phyloP scores from a whole-genome alignment of 1,284 basidiomycete genomes.

The Rhodofomes roseus region DNA sequence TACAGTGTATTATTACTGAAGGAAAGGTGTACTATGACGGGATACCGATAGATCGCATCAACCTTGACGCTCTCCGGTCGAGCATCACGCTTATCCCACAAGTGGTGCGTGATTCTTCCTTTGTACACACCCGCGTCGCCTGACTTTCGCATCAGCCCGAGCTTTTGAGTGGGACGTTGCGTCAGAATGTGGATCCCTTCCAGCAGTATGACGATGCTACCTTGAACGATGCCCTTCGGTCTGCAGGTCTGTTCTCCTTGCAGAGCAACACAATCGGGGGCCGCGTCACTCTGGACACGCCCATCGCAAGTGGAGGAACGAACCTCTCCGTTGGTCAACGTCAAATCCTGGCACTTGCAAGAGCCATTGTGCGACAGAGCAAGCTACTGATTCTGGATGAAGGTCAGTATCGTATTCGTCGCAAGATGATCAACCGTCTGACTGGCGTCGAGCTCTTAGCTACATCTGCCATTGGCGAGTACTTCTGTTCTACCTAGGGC shows the following conservation, averaged over 20 bases:
- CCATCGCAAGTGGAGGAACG: conserved; percentile 54
- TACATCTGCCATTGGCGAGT: conserved; percentile 32
- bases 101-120: conserved; percentile 12
- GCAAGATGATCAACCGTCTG: too few species aligned
- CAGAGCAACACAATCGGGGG: conserved; percentile 49
- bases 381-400: conserved; percentile 63
- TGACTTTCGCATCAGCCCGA: conserved; percentile 44
- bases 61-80: conserved; percentile 52
- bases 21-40: conserved; percentile 39
- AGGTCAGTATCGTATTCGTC: conserved; percentile 29
- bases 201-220: conserved; percentile 64
- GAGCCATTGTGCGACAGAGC: conserved; percentile 56
- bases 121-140: conserved; percentile 4
- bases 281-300: conserved; percentile 47
- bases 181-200: conserved; percentile 71
- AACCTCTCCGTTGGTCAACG: conserved; percentile 56
- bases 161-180: conserved; percentile 54
- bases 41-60: conserved; percentile 37
- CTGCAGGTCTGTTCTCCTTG: conserved; percentile 51
- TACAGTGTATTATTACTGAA: conserved; percentile 44
- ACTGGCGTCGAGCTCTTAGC: too few species aligned
- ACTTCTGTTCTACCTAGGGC: background rate
- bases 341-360: conserved; percentile 58
- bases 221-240: conserved; percentile 49
- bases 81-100: conserved; percentile 47